phyloP scores from a whole-genome alignment of 345 rosid species.

The Sonneratia alba region DNA sequence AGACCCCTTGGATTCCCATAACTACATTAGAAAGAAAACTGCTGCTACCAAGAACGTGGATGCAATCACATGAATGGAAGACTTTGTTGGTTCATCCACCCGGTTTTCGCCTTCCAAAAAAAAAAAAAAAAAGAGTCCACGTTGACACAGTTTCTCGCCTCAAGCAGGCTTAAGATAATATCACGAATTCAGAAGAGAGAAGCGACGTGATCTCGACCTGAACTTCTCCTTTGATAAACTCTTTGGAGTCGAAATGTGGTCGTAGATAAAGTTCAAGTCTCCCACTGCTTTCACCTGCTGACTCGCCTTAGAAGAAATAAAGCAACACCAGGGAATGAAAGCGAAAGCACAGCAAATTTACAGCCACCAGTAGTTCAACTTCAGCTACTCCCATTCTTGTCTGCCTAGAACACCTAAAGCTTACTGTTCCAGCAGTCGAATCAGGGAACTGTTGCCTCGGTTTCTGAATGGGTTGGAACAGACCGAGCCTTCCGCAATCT shows the following conservation, averaged over 20 bases:
- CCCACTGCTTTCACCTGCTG: not conserved
- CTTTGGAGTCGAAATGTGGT: not conserved
- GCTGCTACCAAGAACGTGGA: no score
- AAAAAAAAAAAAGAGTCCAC: no score
- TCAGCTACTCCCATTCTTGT: slow-evolving; percentile 13
- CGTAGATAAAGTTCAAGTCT: not conserved
- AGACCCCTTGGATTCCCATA: no score
- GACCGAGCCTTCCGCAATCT: slow-evolving; percentile 46
- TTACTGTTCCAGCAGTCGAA: slow-evolving; percentile 16
- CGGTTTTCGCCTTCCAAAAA: no score
- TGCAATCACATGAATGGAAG: no score
- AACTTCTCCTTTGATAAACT: no score
- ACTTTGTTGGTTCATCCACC: no score
- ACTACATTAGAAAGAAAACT: no score
- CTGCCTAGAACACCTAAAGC: slow-evolving; percentile 19
- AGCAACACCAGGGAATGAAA: slow-evolving; percentile 13
- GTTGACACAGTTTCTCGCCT: no score
- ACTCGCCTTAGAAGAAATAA: not conserved
- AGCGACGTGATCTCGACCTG: no score
- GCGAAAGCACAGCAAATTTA: slow-evolving; percentile 25
- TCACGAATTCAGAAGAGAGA: no score
- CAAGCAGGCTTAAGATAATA: no score
- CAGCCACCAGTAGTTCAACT: slow-evolving; percentile 18
- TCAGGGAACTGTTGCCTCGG: slow-evolving; percentile 8
- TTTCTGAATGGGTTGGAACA: slow-evolving; percentile 18